Base-by-base conservation (phyloP, 163 green algal species). In the Scenedesmus sp. region DNA sequence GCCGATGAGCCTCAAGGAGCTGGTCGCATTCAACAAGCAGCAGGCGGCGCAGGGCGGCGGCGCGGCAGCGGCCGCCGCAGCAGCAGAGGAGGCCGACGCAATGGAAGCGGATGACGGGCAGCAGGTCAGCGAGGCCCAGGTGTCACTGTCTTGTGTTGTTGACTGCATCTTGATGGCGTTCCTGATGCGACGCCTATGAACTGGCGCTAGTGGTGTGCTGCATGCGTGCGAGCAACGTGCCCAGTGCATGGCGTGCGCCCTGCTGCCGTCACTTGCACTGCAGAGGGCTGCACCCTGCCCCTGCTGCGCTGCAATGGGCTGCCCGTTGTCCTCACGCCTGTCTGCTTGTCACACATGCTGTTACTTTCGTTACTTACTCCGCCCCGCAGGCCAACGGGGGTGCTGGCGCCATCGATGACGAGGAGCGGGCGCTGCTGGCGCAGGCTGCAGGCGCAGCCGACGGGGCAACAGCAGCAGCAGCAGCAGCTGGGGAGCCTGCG, bases 1-100 rank as follows among this genome's bases (percentile, higher is more conserved):
- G 24, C 93, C 94, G 7, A 94, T 99, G 86, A 97, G 93, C 2
- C 87, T 98, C 86, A 95, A 97, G 37, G 98, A 99, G 53, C 93
- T 99, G 12, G 91, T 99, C 51, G 92, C 89, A 37, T 94, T 98
- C 90, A 97, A 97, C 94, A 97, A 96, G 91, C 93, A 61, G 81
- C 44, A 79, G 30, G 83, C 70, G 49, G 43, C 40, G 26, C 72
- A 49, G 18, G 82, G 46, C 1, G 61, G n/a, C 22, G 81, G n/a
- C 26, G 88, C 30, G 73, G 85, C 68, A 26, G 85, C 42, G 44
- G 85, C 43, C 30, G 79, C 44, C 30, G 68, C 56, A 49, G 81
- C 37, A 79, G 68, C 70, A 81, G 72, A 86, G 68, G 65, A 81
- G 22, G 86, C 90, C 7, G 86, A 93, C 89, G 81, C 49, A 7